Evolutionary conservation across 2,329 filamentous ascomycete genomes (phyloP).

Genomic region (Botryosphaeria agaves): DNA sequence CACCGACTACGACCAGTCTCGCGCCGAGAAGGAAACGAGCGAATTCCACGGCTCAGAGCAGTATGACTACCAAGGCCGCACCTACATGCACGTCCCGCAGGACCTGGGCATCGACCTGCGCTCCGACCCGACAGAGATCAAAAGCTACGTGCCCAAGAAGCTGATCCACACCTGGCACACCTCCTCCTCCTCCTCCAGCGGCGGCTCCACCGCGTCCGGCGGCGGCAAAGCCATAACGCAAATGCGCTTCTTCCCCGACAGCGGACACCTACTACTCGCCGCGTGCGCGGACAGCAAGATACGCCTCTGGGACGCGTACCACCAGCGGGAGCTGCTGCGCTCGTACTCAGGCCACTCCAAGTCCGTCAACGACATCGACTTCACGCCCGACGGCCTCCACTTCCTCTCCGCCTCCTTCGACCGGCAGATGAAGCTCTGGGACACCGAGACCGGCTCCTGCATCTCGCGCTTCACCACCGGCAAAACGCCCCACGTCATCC

Average conservation of each 20-base stretch:
- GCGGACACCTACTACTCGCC: constrained; percentile 76
- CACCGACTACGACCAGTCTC: constrained; percentile 31
- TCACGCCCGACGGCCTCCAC: constrained; percentile 64
- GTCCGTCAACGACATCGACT: constrained; percentile 75
- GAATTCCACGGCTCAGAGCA: constrained; percentile 71
- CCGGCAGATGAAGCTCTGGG: constrained; percentile 94
- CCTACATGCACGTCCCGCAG: constrained; percentile 94
- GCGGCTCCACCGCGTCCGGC: no score
- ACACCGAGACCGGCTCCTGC: constrained; percentile 86
- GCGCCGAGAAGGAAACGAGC: constrained; percentile 48
- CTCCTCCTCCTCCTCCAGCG: no score
- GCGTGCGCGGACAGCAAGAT: constrained; percentile 81
- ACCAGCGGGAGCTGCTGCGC: constrained; percentile 71
- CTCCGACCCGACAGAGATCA: constrained; percentile 62
- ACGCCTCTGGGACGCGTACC: constrained; percentile 90
- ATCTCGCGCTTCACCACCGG: constrained; percentile 79
- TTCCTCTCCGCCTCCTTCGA: constrained; percentile 91
- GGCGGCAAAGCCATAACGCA: constrained; percentile 69
- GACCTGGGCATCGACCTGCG: constrained; percentile 73
- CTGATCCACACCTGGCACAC: constrained; percentile 78
- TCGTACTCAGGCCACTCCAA: constrained; percentile 88
- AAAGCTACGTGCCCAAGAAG: constrained; percentile 93
- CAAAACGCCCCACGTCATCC: constrained; percentile 86
- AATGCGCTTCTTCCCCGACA: constrained; percentile 73
- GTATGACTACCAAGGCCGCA: constrained; percentile 86